Evolutionary conservation across 2,329 filamentous ascomycete genomes (phyloP).

Genomic region (Aureobasidium sp.): DNA sequence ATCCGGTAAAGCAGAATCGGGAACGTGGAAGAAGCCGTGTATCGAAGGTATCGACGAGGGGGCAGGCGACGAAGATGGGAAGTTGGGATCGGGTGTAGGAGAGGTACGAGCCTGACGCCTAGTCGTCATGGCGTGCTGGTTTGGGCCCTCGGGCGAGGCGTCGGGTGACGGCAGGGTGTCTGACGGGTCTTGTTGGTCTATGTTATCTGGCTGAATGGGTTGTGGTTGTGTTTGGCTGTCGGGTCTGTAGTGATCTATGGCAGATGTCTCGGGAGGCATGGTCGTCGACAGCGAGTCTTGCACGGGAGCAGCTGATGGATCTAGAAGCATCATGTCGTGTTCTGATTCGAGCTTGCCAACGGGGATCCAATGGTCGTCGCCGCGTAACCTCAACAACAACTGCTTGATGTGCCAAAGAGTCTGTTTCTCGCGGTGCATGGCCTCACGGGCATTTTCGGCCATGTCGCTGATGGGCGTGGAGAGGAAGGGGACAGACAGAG

Average conservation of each 20-base stretch:
- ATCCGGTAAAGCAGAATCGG: constrained; percentile 55
- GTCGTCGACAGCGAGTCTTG: neutral
- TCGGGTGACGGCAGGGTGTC: constrained; percentile 5
- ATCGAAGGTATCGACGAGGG: constrained; percentile 50
- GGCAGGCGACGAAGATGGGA: constrained; percentile 35
- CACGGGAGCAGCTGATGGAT: neutral
- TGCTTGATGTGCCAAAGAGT: constrained; percentile 69
- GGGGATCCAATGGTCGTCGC: constrained; percentile 63
- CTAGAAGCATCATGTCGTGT: constrained; percentile 39
- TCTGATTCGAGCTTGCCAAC: constrained; percentile 46
- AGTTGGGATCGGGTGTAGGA: constrained; percentile 26
- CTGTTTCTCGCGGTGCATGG: constrained; percentile 67
- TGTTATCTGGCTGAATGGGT: constrained; percentile 7
- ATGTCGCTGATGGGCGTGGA: constrained; percentile 67
- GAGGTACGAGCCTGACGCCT: constrained; percentile 45
- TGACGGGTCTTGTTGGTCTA: neutral
- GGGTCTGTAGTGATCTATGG: constrained; percentile 10
- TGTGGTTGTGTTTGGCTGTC: neutral
- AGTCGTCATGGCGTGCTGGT: constrained; percentile 49
- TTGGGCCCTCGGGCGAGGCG: constrained; percentile 5
- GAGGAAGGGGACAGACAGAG: constrained; percentile 66
- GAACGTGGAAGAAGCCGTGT: constrained; percentile 68
- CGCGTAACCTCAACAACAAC: constrained; percentile 64
- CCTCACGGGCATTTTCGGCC: constrained; percentile 59
- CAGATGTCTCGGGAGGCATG: neutral